phyloP scores from a whole-genome alignment of 257 asterid species.

The Nicotiana sylvestris region DNA sequence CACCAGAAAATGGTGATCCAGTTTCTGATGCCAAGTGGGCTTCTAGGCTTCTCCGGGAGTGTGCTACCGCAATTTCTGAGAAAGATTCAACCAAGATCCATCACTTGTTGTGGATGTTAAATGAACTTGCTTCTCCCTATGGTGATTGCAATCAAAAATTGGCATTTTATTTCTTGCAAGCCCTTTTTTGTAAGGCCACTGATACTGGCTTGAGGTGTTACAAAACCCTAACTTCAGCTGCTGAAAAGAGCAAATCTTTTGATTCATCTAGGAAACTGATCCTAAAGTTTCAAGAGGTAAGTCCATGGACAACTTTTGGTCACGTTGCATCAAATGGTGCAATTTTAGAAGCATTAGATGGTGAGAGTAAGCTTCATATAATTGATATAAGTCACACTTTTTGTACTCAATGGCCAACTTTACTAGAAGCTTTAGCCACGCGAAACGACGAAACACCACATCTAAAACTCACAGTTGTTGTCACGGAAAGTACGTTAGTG shows the following conservation, averaged over 20 bases:
- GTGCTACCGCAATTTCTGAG: slow-evolving; percentile 59
- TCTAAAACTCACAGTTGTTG: slow-evolving; percentile 63
- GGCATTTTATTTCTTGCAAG: slow-evolving; percentile 77
- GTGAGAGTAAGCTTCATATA: slow-evolving; percentile 58
- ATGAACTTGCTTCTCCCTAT: slow-evolving; percentile 89
- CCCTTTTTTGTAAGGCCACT: slow-evolving; percentile 70
- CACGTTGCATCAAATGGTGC: slow-evolving; percentile 94
- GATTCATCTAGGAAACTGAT: slow-evolving; percentile 55
- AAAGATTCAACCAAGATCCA: slow-evolving; percentile 67
- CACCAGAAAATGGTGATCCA: slow-evolving; percentile 36
- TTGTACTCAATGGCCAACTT: slow-evolving; percentile 95
- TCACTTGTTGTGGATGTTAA: slow-evolving; percentile 82
- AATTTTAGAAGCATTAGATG: slow-evolving; percentile 74
- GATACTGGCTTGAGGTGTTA: slow-evolving; percentile 62
- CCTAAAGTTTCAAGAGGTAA: slow-evolving; percentile 75
- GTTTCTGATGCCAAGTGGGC: slow-evolving; percentile 56
- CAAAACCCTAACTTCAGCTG: slow-evolving; percentile 58
- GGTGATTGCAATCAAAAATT: slow-evolving; percentile 87
- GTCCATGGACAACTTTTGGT: slow-evolving; percentile 98
- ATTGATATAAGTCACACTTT: slow-evolving; percentile 74
- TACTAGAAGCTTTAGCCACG: slow-evolving; percentile 79
- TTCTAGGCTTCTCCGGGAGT: slow-evolving; percentile 54
- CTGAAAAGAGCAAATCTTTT: slow-evolving; percentile 56
- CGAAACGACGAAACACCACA: slow-evolving; percentile 72
- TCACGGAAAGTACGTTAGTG: slow-evolving; percentile 25